Conservation (phyloP, 163 green algal species). For the Volvox carteri region DNA sequence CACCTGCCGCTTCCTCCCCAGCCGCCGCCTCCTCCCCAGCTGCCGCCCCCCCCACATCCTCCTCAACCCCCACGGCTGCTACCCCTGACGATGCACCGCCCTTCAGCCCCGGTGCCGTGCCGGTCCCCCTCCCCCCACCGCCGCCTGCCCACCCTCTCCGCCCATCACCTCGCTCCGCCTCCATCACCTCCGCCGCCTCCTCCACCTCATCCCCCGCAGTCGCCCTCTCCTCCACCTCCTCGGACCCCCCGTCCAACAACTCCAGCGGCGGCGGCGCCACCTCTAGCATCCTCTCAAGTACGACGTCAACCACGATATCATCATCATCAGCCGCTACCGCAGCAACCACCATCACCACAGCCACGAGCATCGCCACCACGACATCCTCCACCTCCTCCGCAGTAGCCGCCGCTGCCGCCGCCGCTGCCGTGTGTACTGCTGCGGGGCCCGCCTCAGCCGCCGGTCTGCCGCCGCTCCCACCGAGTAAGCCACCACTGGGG, state of each 20-base stretch:
- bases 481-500: constrained; percentile 3
- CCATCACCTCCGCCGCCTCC: neutral
- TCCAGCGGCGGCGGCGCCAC: neutral
- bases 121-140: neutral
- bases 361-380: neutral
- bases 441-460: neutral
- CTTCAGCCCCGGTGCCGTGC: neutral
- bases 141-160: neutral
- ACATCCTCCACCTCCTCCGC: neutral
- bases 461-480: neutral
- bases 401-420: neutral
- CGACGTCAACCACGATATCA: neutral
- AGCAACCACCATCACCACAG: neutral
- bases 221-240: neutral
- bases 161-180: neutral
- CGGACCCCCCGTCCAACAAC: neutral
- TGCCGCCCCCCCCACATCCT: neutral
- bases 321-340: neutral
- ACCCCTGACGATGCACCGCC: neutral
- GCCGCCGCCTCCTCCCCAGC: neutral
- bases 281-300: neutral
- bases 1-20: neutral
- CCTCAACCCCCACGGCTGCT: neutral
- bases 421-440: neutral
- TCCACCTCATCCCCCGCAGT: neutral